These are phyloP conservation scores for Colletotrichum lini DNA, from an alignment of 2,329 filamentous ascomycete genomes.

Conservation along the genomic window DNA sequence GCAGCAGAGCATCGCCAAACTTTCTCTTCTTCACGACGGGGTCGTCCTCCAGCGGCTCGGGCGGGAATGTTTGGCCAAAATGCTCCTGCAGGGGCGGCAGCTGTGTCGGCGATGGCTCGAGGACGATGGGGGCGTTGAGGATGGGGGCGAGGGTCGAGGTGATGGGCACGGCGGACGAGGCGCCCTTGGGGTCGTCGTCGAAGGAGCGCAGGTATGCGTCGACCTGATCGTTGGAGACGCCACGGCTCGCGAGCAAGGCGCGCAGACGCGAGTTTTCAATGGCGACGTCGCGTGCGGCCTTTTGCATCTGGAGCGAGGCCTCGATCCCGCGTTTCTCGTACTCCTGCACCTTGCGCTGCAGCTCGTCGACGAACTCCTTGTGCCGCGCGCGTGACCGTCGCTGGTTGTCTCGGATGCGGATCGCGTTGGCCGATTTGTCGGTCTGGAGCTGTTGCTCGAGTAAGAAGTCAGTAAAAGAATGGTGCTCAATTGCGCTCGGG, in stretches of 20 bases:
- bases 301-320: slow-evolving; percentile 68
- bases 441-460: slow-evolving; percentile 40
- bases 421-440: slow-evolving; percentile 44
- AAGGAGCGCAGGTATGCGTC: slow-evolving; percentile 57
- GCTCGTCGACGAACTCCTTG: slow-evolving; percentile 63
- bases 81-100: slow-evolving; percentile 36
- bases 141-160: slow-evolving; percentile 27
- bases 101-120: slow-evolving; percentile 23
- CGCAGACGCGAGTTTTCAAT: slow-evolving; percentile 63
- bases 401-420: slow-evolving; percentile 66
- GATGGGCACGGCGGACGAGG: slow-evolving; percentile 44
- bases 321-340: slow-evolving; percentile 64
- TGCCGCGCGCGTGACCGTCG: slow-evolving; percentile 66
- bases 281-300: slow-evolving; percentile 64
- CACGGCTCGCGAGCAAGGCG: slow-evolving; percentile 57
- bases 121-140: slow-evolving; percentile 27
- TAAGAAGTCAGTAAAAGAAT: slow-evolving; percentile 27
- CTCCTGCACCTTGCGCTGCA: slow-evolving; percentile 62
- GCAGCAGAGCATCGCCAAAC: slow-evolving; percentile 27
- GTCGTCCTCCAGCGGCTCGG: slow-evolving; percentile 17
- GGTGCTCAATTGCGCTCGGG: background rate
- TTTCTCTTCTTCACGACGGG: slow-evolving; percentile 25
- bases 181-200: slow-evolving; percentile 46
- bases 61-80: slow-evolving; percentile 21
- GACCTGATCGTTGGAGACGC: slow-evolving; percentile 56